phyloP scores from a whole-genome alignment of 805 yeast species.

The Lipomyces starkeyi region DNA sequence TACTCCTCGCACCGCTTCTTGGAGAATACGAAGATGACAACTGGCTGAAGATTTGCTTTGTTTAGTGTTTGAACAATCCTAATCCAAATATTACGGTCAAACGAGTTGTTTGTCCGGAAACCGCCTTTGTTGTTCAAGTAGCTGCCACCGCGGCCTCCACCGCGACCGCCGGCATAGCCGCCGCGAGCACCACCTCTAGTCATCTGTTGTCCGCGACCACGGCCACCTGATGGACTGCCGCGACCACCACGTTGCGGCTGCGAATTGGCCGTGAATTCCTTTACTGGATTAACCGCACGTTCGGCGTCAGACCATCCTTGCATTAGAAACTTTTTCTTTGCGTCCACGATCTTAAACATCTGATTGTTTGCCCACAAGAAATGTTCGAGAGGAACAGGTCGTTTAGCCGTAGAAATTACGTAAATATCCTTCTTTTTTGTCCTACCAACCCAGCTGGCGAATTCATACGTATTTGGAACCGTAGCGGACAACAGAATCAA shows the following conservation, averaged over 20 bases:
- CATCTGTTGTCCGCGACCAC: slow-evolving; percentile 44
- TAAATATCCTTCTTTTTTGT: slow-evolving; percentile 95
- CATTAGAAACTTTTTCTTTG: slow-evolving; percentile 71
- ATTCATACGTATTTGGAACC: slow-evolving; percentile 97
- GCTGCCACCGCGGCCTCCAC: slow-evolving; percentile 45
- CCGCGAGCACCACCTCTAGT: slow-evolving; percentile 43
- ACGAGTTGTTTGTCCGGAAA: slow-evolving; percentile 60
- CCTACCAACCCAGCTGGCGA: slow-evolving; percentile 98
- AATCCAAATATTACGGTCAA: slow-evolving; percentile 80
- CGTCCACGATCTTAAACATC: slow-evolving; percentile 73
- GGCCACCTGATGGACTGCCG: slow-evolving; percentile 43
- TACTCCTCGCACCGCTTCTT: slow-evolving; percentile 93
- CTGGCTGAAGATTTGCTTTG: slow-evolving; percentile 78
- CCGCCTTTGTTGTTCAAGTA: slow-evolving; percentile 45
- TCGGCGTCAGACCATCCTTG: slow-evolving; percentile 48
- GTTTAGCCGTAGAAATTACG: slow-evolving; percentile 92
- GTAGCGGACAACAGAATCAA: slow-evolving; percentile 92
- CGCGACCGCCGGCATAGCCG: slow-evolving; percentile 51
- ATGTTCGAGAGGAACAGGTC: slow-evolving; percentile 95
- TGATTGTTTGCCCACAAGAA: slow-evolving; percentile 81
- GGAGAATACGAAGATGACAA: slow-evolving; percentile 90
- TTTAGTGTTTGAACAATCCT: slow-evolving; percentile 73
- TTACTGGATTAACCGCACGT: slow-evolving; percentile 49
- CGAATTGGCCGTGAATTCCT: slow-evolving; percentile 17
- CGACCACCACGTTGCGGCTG: slow-evolving; percentile 46